Conservation (phyloP, 805 yeast species). For the Candida argentea region DNA sequence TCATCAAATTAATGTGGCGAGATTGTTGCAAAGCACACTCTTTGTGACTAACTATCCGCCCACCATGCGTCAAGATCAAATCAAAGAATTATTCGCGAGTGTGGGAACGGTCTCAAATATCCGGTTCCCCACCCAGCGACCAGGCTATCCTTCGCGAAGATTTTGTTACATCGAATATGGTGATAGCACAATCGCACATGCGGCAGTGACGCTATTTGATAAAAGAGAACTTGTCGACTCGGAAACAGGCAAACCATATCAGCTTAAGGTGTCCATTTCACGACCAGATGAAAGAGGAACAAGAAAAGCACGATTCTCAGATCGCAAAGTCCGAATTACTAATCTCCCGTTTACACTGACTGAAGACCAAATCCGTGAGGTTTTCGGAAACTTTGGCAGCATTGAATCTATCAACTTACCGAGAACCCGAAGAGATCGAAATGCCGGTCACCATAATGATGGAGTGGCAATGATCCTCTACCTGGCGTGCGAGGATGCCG, state of each 20-base stretch:
- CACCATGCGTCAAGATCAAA: constrained; percentile 24
- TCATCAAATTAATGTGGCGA: constrained; percentile 33
- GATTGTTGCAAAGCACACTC: constrained; percentile 40
- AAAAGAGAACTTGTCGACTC: constrained; percentile 24
- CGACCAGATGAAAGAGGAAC: constrained; percentile 29
- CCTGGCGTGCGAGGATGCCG: constrained; percentile 32
- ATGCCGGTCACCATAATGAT: constrained; percentile 30
- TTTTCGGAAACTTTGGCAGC: constrained; percentile 41
- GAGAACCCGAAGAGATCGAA: constrained; percentile 19
- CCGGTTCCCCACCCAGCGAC: constrained; percentile 53
- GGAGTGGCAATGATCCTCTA: constrained; percentile 64
- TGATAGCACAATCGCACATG: constrained; percentile 30
- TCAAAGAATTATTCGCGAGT: constrained; percentile 30
- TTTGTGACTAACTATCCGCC: constrained; percentile 77
- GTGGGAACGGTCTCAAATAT: constrained; percentile 37
- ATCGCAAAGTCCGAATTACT: constrained; percentile 47
- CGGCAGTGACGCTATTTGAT: constrained; percentile 33
- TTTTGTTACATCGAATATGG: constrained; percentile 65
- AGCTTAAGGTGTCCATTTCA: constrained; percentile 50
- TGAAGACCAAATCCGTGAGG: constrained; percentile 24
- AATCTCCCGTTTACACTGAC: constrained; percentile 40
- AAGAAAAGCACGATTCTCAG: constrained; percentile 31
- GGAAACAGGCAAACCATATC: constrained; percentile 14
- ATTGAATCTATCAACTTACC: constrained; percentile 44
- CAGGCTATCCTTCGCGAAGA: constrained; percentile 42